Base-by-base conservation (phyloP, 1,139 yeast genomes). In the Candida sp. region DNA sequence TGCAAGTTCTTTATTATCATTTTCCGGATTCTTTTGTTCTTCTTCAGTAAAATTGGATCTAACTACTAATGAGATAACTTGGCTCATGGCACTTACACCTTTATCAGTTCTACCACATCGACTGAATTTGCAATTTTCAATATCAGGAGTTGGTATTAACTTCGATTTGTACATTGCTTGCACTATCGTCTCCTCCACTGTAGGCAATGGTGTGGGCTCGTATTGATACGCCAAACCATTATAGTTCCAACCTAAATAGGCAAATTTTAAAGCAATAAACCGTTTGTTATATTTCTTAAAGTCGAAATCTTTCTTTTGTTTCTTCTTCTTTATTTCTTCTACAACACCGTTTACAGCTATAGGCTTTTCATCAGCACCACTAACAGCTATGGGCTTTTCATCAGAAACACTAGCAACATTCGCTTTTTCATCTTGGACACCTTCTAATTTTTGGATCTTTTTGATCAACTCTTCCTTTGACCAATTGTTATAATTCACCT, bases 61-160 rank as follows among this genome's bases (percentile, higher is more conserved):
- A 22, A 93, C 84, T 21, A 73, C 68, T 35, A 93, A 68, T 0
- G 97, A 83, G 9, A 93, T 84, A 5, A 93, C 99, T 63, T 93
- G 99, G 54, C 89, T 87, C 84, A 93, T 80, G 0, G 99, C 99
- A 66, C 96, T 87, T 5, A 93, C 99, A 11, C 99, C 99, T 53
- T 82, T 84, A 57, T 93, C 99, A 0, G 99, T 93, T 55, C 99
- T 73, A 0, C 99, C 99, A 66, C 99, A 95, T 49, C 99, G 70
- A 52, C 96, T 86, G 61, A 91, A 91, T 12, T 76, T 69, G 44
- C 86, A 80, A 42, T 76, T 79, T 2, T 76, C 80, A 1, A 90
- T 90, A 11, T 73, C 77, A 27, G 77, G 63, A 1, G 80, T 71
- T 8, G 83, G 77, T 34, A 95, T 81, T 48, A 95, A 65, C 52